Evolutionary conservation across 495 filamentous ascomycete species (phyloP), one percentile per base, ranked within the genome.

Genomic region (Penicillium longicatenatum): DNA sequence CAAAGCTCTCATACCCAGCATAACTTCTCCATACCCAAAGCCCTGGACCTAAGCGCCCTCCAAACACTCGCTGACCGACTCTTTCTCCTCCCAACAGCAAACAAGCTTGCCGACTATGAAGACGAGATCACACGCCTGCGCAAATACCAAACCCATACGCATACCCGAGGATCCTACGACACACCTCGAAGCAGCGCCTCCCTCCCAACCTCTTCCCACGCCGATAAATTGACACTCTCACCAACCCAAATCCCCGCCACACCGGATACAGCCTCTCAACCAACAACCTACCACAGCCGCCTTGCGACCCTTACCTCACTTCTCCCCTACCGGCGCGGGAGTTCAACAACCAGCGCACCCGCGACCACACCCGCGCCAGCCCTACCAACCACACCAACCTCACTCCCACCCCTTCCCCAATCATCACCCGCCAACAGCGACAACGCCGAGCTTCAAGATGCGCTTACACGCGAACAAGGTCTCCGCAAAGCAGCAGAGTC

Each of bases 51-150:
- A 1, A 22, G 19, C 10, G 4, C 19, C 19, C 42, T 22, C 19
- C 42, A 45, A 48, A 29, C 45, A 9, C 11, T 14, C 16, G 56
- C 46, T 59, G 44, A 56, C 56, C 35, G 47, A 55, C 55, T 58
- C 26, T 55, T 48, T 60, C 7, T 46, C 53, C 22, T 56, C 43
- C 56, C 7, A 43, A 66, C 62, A 86, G 82, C 79, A 54, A 86
- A 92, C 75, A 89, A 91, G 77, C 86, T 92, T 72, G 89, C 92
- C 67, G 90, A 96, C 76, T 97, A 97, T 82, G 94, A 98, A 82
- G 90, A 95, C 70, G 91, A 96, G 73, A 74, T 96, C 8, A 82
- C 81, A 56, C 80, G 80, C 31, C 80, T 92, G 51, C 85, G 86
- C 62, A 69, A 61, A 21, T 41, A 82, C 22, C 59, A 78, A 74